Base-by-base conservation (phyloP, 2,329 filamentous ascomycete species). In the Teratosphaeria epicoccoides region DNA sequence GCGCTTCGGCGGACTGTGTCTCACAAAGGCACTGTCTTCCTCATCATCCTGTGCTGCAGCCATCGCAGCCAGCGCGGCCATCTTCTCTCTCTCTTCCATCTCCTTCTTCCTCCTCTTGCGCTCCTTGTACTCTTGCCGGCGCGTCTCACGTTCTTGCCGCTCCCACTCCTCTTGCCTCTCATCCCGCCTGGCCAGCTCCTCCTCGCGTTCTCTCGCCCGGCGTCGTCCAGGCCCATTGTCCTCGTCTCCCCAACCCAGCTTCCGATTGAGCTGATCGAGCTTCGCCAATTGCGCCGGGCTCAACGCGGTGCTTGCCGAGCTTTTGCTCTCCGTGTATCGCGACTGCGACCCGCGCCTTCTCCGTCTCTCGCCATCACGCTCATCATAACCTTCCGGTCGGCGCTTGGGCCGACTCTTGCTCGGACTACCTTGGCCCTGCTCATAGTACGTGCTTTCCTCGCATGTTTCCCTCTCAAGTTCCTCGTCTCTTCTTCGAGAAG, bases 281-380 rank as follows among this genome's bases (percentile, higher is more conserved):
- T 82, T 80, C 11, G 82, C 83, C 47, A 90, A 68, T 4, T 84
- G 81, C 59, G 81, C 78, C 54, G 69, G 72, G 67, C 62, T 81
- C 61, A 76, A 65, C 37, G 68, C 61, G 23, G 68, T 68, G 48
- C 59, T 65, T 20, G 61, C 64, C 5, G 52, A 50, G n/a, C 40
- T 50, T 25, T 45, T 43, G 46, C 51, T 25, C 45, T 51, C 51
- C 2, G 33, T 40, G n/a, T 40, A 20, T 40, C 33, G 33, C 33
- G 33, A 14, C 24, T 37, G 24, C 1, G 25, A 29, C 46, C 23
- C 25, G 33, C 24, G 7, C 11, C 12, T 37, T 7, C 46, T 17
- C 20, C 46, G 23, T 37, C 46, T 28, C 22, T 37, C 28, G 0
- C 46, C 10, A 37, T 37, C 28, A 26, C 29, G 25, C 14, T 33